Percentiles rank a stretch among this genome's conserved stretches.
Evolutionary conservation across 2,329 filamentous ascomycete genomes (phyloP).

Genomic region (Nectriaceae sp.): DNA sequence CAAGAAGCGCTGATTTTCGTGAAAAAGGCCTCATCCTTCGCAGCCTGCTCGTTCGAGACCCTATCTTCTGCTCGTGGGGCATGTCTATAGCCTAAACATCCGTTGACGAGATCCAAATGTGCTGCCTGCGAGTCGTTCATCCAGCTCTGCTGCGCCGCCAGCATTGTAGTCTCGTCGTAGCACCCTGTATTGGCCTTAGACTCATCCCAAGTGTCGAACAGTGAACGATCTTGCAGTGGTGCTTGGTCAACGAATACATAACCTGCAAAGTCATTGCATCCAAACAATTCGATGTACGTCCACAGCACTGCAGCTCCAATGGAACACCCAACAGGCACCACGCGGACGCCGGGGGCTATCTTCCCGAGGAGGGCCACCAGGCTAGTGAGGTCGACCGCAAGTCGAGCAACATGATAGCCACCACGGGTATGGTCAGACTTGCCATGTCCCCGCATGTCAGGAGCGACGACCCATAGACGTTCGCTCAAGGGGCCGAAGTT

Average conservation of each 20-base stretch:
- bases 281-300: conserved; percentile 29
- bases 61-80: conserved; percentile 21
- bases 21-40: conserved; percentile 26
- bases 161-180: conserved; percentile 25
- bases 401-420: conserved; percentile 29
- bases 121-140: conserved; percentile 22
- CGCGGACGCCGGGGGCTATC: conserved; percentile 13
- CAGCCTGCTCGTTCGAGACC: conserved; percentile 22
- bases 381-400: conserved; percentile 24
- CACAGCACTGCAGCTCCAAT: conserved; percentile 31
- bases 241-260: conserved; percentile 31
- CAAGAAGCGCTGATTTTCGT: conserved; percentile 27
- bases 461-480: conserved; percentile 25
- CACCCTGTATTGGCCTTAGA: conserved; percentile 26
- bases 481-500: conserved; percentile 22
- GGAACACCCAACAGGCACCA: conserved; percentile 29
- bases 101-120: conserved; percentile 25
- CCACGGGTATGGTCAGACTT: conserved; percentile 21
- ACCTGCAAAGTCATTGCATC: conserved; percentile 25
- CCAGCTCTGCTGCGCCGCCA: conserved; percentile 26
- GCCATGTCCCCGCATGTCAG: conserved; percentile 30
- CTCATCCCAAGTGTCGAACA: conserved; percentile 24
- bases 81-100: conserved; percentile 27
- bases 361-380: conserved; percentile 22
- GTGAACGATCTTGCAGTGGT: conserved; percentile 27